Evolutionary conservation across 148 eudicot species (phyloP), one percentile per base, ranked within the genome.

Genomic region (Rhododendron williamsianum): DNA sequence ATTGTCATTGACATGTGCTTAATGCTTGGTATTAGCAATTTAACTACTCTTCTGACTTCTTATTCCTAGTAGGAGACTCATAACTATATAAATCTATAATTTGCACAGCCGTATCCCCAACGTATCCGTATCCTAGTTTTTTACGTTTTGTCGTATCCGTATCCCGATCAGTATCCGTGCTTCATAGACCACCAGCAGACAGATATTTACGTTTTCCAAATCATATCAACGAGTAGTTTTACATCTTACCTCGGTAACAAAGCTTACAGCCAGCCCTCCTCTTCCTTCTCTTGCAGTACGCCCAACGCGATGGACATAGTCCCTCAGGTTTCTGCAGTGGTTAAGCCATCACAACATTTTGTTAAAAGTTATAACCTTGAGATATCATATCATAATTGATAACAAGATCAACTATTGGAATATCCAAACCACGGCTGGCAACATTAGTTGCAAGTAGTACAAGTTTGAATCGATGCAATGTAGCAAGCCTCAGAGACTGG

Each of bases 271-370:
- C 84, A 94, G 89, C 46, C 99, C 99, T 33, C 94, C 94, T 89
- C 97, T 93, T 82, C 99, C 99, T 78, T 97, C 99, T 91, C 99
- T 94, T 71, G 99, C 99, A 60, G 99, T 95, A 92, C 99, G 98
- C 63, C 99, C 99, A 87, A 96, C 98, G 81, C 99, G 99, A 86
- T 96, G 99, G 84, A 94, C 91, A 87, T 96, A 96, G 76, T 96
- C 99, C 83, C 87, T 86, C 19, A 96, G 92, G 81, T 81, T 84
- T 87, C 99, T 97, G 91, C 86, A 91, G 46, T 10, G 65, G 83
- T 83, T 15, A 74, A 76, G 18, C 71, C 27, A 27, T 67, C 30
- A 30, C 30, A 23, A 36, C 46, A 77, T 84, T 74, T 41, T 18
- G 41, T 8, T n/a, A 18, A 27, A 51, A 77, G 15, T 85, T 60